Conservation (phyloP, 805 yeast genomes). For the Metschnikowia arizonensis region DNA sequence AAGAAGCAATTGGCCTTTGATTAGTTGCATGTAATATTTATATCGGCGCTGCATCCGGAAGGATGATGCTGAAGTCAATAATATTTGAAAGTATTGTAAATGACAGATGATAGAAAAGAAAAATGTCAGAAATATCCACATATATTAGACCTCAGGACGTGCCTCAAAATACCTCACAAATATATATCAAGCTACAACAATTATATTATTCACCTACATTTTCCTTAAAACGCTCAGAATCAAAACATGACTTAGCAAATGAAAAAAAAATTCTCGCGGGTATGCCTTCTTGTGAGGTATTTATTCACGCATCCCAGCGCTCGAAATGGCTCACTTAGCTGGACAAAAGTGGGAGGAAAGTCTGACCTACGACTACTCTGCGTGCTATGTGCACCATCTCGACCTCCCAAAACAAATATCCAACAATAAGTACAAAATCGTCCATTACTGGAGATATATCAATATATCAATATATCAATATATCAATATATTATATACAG, state of each 20-base stretch:
- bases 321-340: not conserved
- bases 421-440: not conserved
- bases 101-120: too few relatives aligned
- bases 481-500: too few relatives aligned
- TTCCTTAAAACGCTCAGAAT: not conserved
- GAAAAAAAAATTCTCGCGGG: constrained; percentile 2
- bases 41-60: not conserved
- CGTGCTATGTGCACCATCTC: not conserved
- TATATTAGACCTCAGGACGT: too few relatives aligned
- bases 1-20: constrained; percentile 88
- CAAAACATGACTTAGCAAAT: not conserved
- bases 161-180: too few relatives aligned
- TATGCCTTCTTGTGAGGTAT: not conserved
- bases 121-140: too few relatives aligned
- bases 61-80: not conserved
- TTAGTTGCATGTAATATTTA: constrained; percentile 26
- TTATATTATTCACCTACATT: not conserved
- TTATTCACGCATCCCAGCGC: not conserved
- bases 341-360: not conserved
- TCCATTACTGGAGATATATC: not conserved
- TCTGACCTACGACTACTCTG: constrained; percentile 1
- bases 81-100: constrained; percentile 1
- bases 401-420: not conserved
- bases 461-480: too few relatives aligned
- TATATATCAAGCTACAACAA: too few relatives aligned